Evolutionary conservation across 2,329 filamentous ascomycete species (phyloP).

Genomic region (Lachnellula arida): DNA sequence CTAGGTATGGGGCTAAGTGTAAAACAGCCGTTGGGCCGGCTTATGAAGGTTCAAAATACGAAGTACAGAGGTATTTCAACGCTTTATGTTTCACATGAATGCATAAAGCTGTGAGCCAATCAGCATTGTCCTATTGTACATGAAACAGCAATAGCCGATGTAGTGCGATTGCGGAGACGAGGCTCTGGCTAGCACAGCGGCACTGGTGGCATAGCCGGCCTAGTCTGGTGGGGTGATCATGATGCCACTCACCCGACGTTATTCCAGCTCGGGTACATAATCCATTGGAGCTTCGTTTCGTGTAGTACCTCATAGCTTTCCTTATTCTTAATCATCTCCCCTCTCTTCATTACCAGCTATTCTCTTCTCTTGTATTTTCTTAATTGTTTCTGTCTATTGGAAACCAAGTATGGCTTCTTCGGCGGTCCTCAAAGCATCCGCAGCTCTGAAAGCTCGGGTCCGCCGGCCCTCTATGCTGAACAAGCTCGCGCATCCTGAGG

Average conservation of each 20-base stretch:
- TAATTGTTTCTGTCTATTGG: background rate
- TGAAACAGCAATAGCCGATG: slow-evolving; percentile 12
- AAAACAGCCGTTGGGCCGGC: too few species aligned
- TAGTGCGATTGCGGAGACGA: slow-evolving; percentile 13
- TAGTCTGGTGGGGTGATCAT: background rate
- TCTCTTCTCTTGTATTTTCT: background rate
- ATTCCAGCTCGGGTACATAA: slow-evolving; percentile 6
- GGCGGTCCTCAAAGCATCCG: slow-evolving; percentile 28
- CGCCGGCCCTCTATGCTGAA: slow-evolving; percentile 71
- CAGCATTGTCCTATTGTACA: background rate
- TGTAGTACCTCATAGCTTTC: slow-evolving; percentile 7
- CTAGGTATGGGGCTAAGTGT: too few species aligned
- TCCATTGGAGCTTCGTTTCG: slow-evolving; percentile 5
- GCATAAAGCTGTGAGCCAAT: background rate
- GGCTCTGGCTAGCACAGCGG: too few species aligned
- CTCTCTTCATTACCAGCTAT: background rate
- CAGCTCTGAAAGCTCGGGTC: slow-evolving; percentile 68
- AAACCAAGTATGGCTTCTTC: slow-evolving; percentile 23
- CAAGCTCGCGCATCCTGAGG: slow-evolving; percentile 75
- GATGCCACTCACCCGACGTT: slow-evolving; percentile 3
- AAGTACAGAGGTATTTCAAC: too few species aligned
- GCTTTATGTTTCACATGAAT: background rate
- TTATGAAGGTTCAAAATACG: background rate
- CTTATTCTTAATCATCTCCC: background rate
- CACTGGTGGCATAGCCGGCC: slow-evolving; percentile 2